Conservation (phyloP, 129 eudicot species). For the Solidago caesia region DNA sequence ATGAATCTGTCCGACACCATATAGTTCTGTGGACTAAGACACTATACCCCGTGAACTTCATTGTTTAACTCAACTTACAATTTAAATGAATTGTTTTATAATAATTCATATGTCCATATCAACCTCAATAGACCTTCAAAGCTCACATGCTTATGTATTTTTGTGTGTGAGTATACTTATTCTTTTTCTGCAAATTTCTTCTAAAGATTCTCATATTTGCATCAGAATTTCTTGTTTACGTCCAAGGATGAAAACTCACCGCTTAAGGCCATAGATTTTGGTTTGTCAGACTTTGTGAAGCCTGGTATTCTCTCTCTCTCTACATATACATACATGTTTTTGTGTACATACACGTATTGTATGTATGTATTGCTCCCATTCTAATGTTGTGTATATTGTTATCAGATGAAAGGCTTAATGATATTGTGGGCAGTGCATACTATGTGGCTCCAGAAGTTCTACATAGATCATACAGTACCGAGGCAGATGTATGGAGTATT, state of each 20-base stretch:
- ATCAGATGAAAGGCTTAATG: slow-evolving; percentile 94
- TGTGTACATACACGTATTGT: not conserved
- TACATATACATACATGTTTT: not conserved
- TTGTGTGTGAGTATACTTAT: not conserved
- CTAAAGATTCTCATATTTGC: slow-evolving; percentile 23
- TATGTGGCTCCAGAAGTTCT: slow-evolving; percentile 99
- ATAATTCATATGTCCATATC: not conserved
- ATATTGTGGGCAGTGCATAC: slow-evolving; percentile 94
- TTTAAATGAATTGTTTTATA: not conserved
- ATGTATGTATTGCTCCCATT: not conserved
- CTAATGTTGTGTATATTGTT: slow-evolving; percentile 18
- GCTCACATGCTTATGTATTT: not conserved
- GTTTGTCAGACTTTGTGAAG: slow-evolving; percentile 88
- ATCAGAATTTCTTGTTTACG: slow-evolving; percentile 85
- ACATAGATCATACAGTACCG: slow-evolving; percentile 88
- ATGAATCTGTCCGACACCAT: not conserved
- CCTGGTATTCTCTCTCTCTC: slow-evolving; percentile 52
- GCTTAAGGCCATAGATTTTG: slow-evolving; percentile 93
- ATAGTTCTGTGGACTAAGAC: not conserved
- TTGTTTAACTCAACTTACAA: not conserved
- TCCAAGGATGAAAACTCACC: slow-evolving; percentile 81
- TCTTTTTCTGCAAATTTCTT: not conserved
- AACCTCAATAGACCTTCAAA: not conserved
- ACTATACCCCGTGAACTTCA: not conserved
- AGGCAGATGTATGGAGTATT: slow-evolving; percentile 96